A percentile compares a stretch with the other conserved stretches of the same genome.
Evolutionary conservation across 2,329 filamentous ascomycete species (phyloP).

Genomic region (Amauroascus verrucosus): DNA sequence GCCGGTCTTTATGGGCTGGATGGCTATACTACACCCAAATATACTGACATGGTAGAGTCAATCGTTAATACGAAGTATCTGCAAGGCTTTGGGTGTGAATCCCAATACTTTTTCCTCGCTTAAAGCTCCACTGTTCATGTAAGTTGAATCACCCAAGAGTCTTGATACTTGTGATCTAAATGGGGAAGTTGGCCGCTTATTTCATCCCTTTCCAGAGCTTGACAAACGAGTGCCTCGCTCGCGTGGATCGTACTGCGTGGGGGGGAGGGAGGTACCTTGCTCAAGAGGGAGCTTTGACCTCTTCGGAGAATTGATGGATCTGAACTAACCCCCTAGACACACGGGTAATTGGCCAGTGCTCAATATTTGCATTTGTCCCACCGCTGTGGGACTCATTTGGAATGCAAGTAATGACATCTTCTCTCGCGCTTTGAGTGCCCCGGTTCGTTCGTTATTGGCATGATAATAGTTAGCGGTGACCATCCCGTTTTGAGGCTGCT

Average conservation of each 20-base stretch:
- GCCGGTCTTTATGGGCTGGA: neutral
- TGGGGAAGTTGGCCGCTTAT: neutral
- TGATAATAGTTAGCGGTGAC: neutral
- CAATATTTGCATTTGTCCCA: neutral
- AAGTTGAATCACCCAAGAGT: no score
- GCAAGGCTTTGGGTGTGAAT: neutral
- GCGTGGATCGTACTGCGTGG: slow-evolving; percentile 2
- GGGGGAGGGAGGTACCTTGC: neutral
- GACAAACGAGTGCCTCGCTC: slow-evolving; percentile 3
- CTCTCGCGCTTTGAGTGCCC: neutral
- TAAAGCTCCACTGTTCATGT: neutral
- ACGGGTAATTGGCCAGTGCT: neutral
- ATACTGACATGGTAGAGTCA: neutral
- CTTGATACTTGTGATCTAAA: no score
- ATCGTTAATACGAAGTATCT: neutral
- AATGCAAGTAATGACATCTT: no score
- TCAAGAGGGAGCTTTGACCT: slow-evolving; percentile 2
- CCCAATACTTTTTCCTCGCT: neutral
- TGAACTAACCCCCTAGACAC: no score
- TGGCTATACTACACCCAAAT: neutral
- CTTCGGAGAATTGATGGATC: neutral
- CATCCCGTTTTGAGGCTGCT: neutral
- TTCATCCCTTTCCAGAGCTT: neutral
- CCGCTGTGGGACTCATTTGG: no score
- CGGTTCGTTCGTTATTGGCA: neutral